A percentile compares a stretch with the other conserved stretches of the same genome.
phyloP scores from a whole-genome alignment of 2,329 filamentous ascomycete species.

The Whalleya microplaca region DNA sequence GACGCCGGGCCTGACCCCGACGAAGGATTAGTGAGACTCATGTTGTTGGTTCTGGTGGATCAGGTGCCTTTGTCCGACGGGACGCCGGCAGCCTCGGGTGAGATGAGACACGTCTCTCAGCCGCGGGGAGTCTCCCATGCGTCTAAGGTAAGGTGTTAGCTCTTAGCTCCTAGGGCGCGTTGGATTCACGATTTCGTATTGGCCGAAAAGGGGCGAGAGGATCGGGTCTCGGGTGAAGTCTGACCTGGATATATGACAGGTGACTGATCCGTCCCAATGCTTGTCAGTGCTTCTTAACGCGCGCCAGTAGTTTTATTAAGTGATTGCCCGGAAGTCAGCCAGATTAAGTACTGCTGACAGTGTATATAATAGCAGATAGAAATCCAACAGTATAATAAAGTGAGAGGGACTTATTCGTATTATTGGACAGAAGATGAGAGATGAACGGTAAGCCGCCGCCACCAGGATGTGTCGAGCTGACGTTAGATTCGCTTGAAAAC shows the following conservation, averaged over 20 bases:
- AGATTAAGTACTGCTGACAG: not conserved
- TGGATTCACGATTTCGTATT: slow-evolving; percentile 20
- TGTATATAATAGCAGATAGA: too few species aligned
- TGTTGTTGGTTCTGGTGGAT: slow-evolving; percentile 31
- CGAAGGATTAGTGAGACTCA: slow-evolving; percentile 60
- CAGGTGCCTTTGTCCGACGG: slow-evolving; percentile 7
- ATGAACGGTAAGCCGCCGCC: too few species aligned
- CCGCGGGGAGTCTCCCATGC: slow-evolving; percentile 16
- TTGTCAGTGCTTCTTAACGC: too few species aligned
- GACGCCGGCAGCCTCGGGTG: slow-evolving; percentile 23
- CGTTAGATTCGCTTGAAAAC: not conserved
- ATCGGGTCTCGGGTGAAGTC: slow-evolving; percentile 12
- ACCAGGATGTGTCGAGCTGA: not conserved
- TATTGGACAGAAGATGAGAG: not conserved
- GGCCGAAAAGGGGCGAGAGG: slow-evolving; percentile 7
- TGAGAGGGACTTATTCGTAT: not conserved
- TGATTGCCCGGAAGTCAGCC: slow-evolving; percentile 6
- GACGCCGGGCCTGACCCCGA: slow-evolving; percentile 55
- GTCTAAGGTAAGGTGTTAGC: too few species aligned
- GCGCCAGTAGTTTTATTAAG: not conserved
- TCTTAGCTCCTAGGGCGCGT: not conserved
- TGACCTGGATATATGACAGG: not conserved
- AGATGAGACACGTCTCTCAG: slow-evolving; percentile 26
- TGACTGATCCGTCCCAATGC: not conserved
- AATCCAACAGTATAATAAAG: not conserved